phyloP scores from a whole-genome alignment of 208 protist species.

The Trypanosoma vivax region DNA sequence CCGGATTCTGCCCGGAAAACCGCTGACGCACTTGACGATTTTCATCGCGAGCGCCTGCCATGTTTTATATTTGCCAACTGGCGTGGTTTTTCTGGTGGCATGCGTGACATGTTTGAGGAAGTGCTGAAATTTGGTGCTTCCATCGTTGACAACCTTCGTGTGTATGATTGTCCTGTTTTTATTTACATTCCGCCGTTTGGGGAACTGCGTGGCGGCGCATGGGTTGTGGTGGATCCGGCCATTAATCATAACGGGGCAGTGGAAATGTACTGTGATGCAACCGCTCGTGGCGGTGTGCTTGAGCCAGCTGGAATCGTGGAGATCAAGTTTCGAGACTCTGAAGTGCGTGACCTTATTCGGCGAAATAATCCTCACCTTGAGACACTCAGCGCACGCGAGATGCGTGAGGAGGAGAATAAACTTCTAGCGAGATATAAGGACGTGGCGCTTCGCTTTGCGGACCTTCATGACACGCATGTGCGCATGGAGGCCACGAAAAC shows the following conservation, averaged over 20 bases:
- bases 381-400: slow-evolving; percentile 31
- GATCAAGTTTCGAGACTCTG: slow-evolving; percentile 94
- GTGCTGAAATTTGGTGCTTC: slow-evolving; percentile 98
- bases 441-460: slow-evolving; percentile 93
- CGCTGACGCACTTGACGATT: slow-evolving; percentile 95
- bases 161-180: slow-evolving; percentile 94
- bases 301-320: slow-evolving; percentile 94
- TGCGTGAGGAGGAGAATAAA: slow-evolving; percentile 35
- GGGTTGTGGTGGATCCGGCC: slow-evolving; percentile 96
- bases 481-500: slow-evolving; percentile 94
- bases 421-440: slow-evolving; percentile 89
- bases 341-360: slow-evolving; percentile 88
- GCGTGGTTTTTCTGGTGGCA: slow-evolving; percentile 98
- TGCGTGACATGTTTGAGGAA: slow-evolving; percentile 99
- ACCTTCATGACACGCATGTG: slow-evolving; percentile 95
- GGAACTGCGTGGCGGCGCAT: slow-evolving; percentile 97
- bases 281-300: slow-evolving; percentile 91
- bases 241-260: slow-evolving; percentile 96
- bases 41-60: slow-evolving; percentile 96
- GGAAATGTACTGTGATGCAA: slow-evolving; percentile 96
- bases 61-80: slow-evolving; percentile 98
- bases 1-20: slow-evolving; percentile 98
- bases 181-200: slow-evolving; percentile 96
- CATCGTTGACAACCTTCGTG: slow-evolving; percentile 97
- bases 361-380: slow-evolving; percentile 67